Evolutionary conservation across 805 yeast species (phyloP).

Genomic region (Wickerhamomyces silvicola): DNA sequence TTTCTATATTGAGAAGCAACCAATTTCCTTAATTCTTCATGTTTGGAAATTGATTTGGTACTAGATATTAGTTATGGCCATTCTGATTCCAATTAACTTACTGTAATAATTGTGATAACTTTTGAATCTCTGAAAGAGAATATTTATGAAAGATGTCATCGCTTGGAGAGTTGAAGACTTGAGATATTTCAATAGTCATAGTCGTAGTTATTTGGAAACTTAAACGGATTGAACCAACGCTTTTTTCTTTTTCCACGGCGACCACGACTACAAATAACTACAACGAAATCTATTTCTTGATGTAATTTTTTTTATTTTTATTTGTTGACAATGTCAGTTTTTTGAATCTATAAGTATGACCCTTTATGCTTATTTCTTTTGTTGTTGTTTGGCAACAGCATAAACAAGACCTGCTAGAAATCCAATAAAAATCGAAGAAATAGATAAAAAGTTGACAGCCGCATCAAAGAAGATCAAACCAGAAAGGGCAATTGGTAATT

Average conservation of each 20-base stretch:
- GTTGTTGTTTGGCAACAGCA: conserved; percentile 92
- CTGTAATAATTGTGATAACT: not conserved
- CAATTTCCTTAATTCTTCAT: conserved; percentile 15
- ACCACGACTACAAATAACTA: too few relatives aligned
- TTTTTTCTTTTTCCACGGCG: too few relatives aligned
- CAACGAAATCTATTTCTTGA: too few relatives aligned
- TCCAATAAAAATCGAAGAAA: conserved; percentile 87
- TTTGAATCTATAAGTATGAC: not conserved
- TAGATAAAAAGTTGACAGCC: conserved; percentile 87
- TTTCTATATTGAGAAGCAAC: conserved; percentile 23
- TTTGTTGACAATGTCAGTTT: not conserved
- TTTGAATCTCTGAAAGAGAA: not conserved
- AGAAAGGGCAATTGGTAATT: conserved; percentile 92
- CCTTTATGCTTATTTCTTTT: conserved; percentile 29
- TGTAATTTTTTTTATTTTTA: not conserved
- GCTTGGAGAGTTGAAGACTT: not conserved
- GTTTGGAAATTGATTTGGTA: conserved; percentile 6
- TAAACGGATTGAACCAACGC: too few relatives aligned
- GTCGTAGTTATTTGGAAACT: too few relatives aligned
- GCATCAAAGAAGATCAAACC: conserved; percentile 95
- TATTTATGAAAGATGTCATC: not conserved
- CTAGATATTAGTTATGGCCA: too few relatives aligned
- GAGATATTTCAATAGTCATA: not conserved
- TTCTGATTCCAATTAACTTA: too few relatives aligned
- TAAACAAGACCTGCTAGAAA: conserved; percentile 94